These are phyloP conservation scores for Trichoderma hamatum DNA, from an alignment of 2,329 filamentous ascomycete genomes.

Conservation along the genomic window DNA sequence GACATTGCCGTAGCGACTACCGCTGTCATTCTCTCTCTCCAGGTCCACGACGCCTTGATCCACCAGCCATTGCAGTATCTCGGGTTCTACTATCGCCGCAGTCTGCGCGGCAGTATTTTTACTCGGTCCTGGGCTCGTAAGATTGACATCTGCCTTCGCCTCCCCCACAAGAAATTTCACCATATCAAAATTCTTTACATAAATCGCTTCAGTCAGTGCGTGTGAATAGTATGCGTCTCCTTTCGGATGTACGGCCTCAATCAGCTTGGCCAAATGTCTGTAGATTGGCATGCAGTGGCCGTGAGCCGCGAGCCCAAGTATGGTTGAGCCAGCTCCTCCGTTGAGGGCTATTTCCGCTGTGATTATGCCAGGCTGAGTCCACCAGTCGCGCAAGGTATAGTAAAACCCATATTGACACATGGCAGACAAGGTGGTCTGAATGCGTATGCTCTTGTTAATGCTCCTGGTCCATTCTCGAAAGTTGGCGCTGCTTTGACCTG, in stretches of 20 bases:
- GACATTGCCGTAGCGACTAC: not conserved
- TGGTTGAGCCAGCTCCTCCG: rapidly evolving
- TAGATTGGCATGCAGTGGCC: not conserved
- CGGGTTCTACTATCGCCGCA: rapidly evolving
- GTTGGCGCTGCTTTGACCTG: not conserved
- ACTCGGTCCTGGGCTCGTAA: rapidly evolving
- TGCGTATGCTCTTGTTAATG: not conserved
- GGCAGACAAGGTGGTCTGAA: not conserved
- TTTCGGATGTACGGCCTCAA: not conserved
- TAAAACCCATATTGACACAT: not conserved
- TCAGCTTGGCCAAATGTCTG: not conserved
- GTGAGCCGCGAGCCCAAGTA: rapidly evolving
- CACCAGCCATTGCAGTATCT: not conserved
- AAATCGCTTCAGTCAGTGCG: not conserved
- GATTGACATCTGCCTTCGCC: not conserved
- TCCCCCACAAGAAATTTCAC: not conserved
- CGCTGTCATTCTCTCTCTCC: not conserved
- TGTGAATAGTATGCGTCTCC: not conserved
- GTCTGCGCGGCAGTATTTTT: not conserved
- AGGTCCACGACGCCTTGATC: not conserved
- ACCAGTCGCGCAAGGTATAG: slow-evolving; percentile 16
- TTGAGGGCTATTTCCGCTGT: not conserved
- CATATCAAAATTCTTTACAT: not conserved
- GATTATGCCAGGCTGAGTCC: not conserved
- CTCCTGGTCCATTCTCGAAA: not conserved